Percentiles rank a stretch among this genome's conserved stretches.
phyloP scores from a whole-genome alignment of 495 filamentous ascomycete species.

The Chlorociboria aeruginascens region DNA sequence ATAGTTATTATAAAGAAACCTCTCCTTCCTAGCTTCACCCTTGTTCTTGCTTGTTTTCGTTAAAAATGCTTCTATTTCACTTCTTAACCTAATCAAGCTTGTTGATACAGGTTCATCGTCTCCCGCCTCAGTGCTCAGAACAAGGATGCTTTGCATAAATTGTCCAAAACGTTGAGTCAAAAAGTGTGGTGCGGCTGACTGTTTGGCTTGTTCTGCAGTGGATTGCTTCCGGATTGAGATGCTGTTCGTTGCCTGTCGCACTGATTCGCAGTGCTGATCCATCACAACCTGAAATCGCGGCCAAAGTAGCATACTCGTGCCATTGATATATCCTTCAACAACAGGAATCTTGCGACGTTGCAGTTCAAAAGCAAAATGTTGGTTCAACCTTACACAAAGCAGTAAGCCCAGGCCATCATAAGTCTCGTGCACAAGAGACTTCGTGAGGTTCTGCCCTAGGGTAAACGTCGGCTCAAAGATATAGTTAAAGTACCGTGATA shows the following conservation, averaged over 20 bases:
- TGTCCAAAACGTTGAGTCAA: conserved; percentile 89
- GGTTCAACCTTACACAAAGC: conserved; percentile 85
- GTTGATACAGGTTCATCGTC: conserved; percentile 86
- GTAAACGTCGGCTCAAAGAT: conserved; percentile 80
- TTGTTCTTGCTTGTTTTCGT: conserved; percentile 50
- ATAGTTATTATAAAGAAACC: conserved; percentile 93
- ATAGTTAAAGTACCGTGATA: conserved; percentile 55
- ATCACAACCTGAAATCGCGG: conserved; percentile 88
- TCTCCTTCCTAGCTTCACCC: conserved; percentile 65
- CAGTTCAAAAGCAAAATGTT: conserved; percentile 83
- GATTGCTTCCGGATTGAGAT: conserved; percentile 32
- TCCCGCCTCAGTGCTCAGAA: conserved; percentile 71
- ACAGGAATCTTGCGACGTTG: conserved; percentile 84
- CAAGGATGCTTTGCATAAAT: conserved; percentile 71
- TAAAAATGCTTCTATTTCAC: conserved; percentile 69
- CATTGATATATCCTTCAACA: conserved; percentile 85
- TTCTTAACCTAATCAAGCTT: conserved; percentile 61
- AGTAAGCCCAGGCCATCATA: conserved; percentile 78
- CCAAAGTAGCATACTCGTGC: conserved; percentile 91
- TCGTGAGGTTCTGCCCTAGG: conserved; percentile 66
- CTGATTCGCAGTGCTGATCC: conserved; percentile 81
- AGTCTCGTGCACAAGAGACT: conserved; percentile 59
- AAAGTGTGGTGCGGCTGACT: conserved; percentile 79
- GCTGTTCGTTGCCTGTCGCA: conserved; percentile 46
- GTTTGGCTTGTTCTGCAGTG: conserved; percentile 44